Evolutionary conservation across 805 yeast genomes (phyloP), one percentile per base, ranked within the genome.

Genomic region (Kuraishia borneana): DNA sequence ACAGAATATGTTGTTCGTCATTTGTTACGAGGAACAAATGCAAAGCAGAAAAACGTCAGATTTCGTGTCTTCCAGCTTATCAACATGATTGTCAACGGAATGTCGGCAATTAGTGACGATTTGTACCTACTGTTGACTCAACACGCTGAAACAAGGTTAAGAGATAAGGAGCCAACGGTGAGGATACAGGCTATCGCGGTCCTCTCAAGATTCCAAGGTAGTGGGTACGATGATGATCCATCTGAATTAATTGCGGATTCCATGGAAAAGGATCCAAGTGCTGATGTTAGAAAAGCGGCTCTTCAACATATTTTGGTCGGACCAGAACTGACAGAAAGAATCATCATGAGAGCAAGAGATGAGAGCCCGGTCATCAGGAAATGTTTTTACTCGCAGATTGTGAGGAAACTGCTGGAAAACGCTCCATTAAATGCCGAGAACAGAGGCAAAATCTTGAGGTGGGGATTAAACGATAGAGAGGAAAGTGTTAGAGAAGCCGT

Each of bases 391-490:
- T 64, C 88, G 1, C 67, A 81, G 39, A 62, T 82, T 2, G 54
- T 85, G 34, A 76, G 76, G 38, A 78, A 74, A 21, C 60, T 85
- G 43, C 82, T 81, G 4, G 81, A 73, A 40, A 70, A 78, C 31
- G 44, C 61, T 36, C 48, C 59, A 7, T 59, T 84, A 7, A 69
- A 66, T 21, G 61, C 70, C 32, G 60, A 61, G 6, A 61, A 70
- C 21, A 61, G 95, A 28, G 89, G 82, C 37, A 67, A 70, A 36
- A 52, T 92, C 18, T 61, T 92, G 16, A 63, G 67, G 29, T 83
- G 95, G 85, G 97, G 98, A 3, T 63, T 89, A 33, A 75, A 73
- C 40, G 98, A 89, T 54, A 71, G 96, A 43, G 96, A 88, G 42
- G 73, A 66, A 4, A 44, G 63, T 5, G 96, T 92, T 1, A 61